Conservation (phyloP, 371 early-diverging fungal species). For the Actinomucor elegans region DNA sequence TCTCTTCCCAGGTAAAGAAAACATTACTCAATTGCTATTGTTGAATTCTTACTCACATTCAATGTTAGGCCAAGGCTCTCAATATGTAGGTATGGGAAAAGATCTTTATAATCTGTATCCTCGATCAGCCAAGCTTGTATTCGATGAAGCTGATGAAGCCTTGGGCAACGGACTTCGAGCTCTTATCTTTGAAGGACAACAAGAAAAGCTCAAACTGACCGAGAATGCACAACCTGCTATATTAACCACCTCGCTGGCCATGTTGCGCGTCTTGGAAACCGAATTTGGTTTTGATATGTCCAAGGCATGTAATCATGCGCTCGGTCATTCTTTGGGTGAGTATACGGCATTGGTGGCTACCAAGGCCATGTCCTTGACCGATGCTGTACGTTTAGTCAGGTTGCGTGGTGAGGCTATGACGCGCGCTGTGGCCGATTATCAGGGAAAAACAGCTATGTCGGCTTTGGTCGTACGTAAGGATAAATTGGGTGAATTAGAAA, state of each 20-base stretch:
- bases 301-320: constrained; percentile 69
- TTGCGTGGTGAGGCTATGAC: constrained; percentile 89
- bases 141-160: constrained; percentile 89
- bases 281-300: constrained; percentile 81
- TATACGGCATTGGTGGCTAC: constrained; percentile 89
- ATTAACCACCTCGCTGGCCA: constrained; percentile 86
- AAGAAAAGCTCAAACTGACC: constrained; percentile 74
- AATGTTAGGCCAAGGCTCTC: constrained; percentile 79
- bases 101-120: constrained; percentile 82
- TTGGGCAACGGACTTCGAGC: constrained; percentile 66
- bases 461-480: constrained; percentile 81
- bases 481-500: constrained; percentile 71
- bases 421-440: constrained; percentile 63
- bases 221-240: constrained; percentile 96
- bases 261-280: constrained; percentile 81
- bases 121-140: constrained; percentile 71
- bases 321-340: constrained; percentile 96
- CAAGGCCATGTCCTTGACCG: constrained; percentile 68
- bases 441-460: constrained; percentile 80
- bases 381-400: constrained; percentile 84
- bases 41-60: background rate
- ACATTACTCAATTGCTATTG: background rate
- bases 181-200: constrained; percentile 87
- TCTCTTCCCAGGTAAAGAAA: constrained; percentile 49
- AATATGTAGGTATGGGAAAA: constrained; percentile 91